Base-by-base conservation (phyloP, 2,329 filamentous ascomycete species). In the Paraphoma chrysanthemicola region DNA sequence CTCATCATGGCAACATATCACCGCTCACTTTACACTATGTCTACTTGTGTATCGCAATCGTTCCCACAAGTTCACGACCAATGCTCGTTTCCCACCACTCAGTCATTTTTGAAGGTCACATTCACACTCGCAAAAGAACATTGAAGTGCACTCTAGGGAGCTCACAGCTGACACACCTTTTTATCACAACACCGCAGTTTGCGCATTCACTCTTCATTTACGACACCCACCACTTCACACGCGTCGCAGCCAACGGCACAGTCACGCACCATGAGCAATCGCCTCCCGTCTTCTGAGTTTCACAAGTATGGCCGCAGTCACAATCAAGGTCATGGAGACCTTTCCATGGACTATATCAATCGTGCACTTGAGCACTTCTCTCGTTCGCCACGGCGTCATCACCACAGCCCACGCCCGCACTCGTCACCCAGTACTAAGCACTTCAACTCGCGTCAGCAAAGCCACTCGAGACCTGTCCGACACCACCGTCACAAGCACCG, bases 291-390 rank as follows among this genome's bases (percentile, higher is more conserved):
- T 28, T 36, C n/a, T 17, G 36, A 44, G 10, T 14, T 54, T 16
- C 31, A 48, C 17, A 39, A n/a, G 4, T 11, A 43, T 28, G 36
- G 33, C 28, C 29, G 17, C 23, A 14, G 47, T 55, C 30, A 41
- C 29, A n/a, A 18, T 33, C 29, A 33, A 14, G 12, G 47, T 55
- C 30, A 41, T 29, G 16, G 14, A 23, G 41, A 55, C n/a, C 44
- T 53, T 16, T 18, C 51, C 17, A 53, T 59, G 56, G 44, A 62
- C 17, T 60, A 54, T 51, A 49, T 66, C 42, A 55, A 53, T 50
- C 56, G 51, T 38, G 56, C 54, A 33, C 38, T 64, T 23, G 44
- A 60, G 38, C 57, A 45, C 39, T 18, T 47, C 44, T 39, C 48
- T 9, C 16, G 18, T 31, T 30, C 44, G 8, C 12, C 45, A 44